These are phyloP conservation scores for Pochonia chlamydosporia DNA, from an alignment of 2,329 filamentous ascomycete genomes.

Conservation along the genomic window DNA sequence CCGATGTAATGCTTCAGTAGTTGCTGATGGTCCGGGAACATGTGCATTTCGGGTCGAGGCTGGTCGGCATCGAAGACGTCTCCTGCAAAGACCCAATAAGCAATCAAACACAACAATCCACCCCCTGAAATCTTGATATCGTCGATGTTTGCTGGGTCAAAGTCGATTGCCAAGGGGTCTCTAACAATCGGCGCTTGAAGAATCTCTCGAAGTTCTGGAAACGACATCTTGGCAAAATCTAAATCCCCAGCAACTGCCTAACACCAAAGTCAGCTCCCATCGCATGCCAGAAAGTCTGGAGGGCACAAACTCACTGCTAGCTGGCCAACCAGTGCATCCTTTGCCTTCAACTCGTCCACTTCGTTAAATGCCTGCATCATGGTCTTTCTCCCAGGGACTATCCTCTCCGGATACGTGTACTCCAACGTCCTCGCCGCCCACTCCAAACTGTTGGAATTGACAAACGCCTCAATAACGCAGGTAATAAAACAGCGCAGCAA, in stretches of 20 bases:
- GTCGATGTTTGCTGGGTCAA: conserved; percentile 40
- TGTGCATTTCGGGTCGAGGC: conserved; percentile 44
- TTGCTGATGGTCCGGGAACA: conserved; percentile 55
- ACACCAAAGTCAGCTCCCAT: neutral
- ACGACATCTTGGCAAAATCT: conserved; percentile 42
- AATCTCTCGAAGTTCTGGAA: conserved; percentile 39
- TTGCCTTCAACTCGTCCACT: conserved; percentile 53
- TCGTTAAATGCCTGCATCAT: conserved; percentile 59
- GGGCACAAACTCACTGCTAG: conserved; percentile 49
- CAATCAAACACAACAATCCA: conserved; percentile 52
- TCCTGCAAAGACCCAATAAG: conserved; percentile 58
- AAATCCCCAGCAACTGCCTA: conserved; percentile 60
- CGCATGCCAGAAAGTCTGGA: no score
- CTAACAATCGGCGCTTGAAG: conserved; percentile 33
- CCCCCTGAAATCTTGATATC: conserved; percentile 53
- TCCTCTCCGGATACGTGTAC: conserved; percentile 57
- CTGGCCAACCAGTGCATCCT: conserved; percentile 65
- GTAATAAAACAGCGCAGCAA: conserved; percentile 74
- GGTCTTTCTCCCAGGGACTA: conserved; percentile 56
- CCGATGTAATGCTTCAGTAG: conserved; percentile 50
- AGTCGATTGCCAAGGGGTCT: conserved; percentile 40
- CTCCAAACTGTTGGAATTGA: conserved; percentile 53
- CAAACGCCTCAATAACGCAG: conserved; percentile 68
- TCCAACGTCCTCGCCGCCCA: conserved; percentile 64
- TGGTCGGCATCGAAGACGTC: conserved; percentile 54